Evolutionary conservation across 2,329 filamentous ascomycete species (phyloP), one percentile per base, ranked within the genome.

Genomic region (Fusarium sp.): DNA sequence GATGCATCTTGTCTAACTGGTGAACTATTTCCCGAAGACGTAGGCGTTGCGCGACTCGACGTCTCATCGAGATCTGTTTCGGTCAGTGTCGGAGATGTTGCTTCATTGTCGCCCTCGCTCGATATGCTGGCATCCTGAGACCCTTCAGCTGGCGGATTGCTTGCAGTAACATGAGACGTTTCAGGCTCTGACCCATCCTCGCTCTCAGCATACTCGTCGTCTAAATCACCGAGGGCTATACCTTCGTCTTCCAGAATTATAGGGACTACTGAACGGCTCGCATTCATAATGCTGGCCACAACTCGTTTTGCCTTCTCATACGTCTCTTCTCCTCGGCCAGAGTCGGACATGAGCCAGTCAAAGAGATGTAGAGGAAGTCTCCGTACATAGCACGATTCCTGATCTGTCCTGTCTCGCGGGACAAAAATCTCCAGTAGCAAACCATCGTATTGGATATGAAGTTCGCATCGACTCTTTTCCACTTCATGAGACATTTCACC

Each of bases 281-380:
- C n/a, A 11, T 33, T 39, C 6, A 59, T n/a, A 6, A 58, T 20
- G 9, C n/a, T 42, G 8, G 15, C 20, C 3, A 13, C 33, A 1
- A 63, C 5, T 39, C 60, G 50, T 1, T 31, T 38, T 7, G 43
- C 49, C 1, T 63, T 60, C 44, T 59, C 49, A 6, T 26, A 26
- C 1, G 24, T 10, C 5, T 5, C 17, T 9, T 18, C 46, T 3
- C 7, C 17, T 18, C 10, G 6, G 34, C 43, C 13, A 5, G 43
- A 28, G 3, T 44, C 9, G 6, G 34, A 33, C 55, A 63, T 54
- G 11, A 63, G 38, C 55, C 60, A 63, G 22, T n/a, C 44, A 11
- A 45, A 58, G 28, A 63, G 54, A 6, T 20, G 43, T 24, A 14
- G 5, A 4, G 60, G 60, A 2, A 63, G 60, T 13, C 43, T 59